Evolutionary conservation across 495 filamentous ascomycete species (phyloP).

Genomic region (Hypoxylon lienhwacheense): DNA sequence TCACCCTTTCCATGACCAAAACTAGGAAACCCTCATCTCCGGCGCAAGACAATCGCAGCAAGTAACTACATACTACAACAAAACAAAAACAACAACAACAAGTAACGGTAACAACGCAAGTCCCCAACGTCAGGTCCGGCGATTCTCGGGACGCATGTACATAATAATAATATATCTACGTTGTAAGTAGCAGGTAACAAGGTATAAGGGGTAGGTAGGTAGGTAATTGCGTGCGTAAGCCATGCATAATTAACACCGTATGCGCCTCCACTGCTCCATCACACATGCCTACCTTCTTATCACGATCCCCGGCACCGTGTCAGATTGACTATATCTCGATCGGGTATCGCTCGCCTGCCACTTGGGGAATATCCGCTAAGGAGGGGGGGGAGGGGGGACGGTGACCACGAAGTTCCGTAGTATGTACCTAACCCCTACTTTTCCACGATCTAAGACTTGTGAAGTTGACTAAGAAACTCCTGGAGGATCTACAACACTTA

Average conservation of each 20-base stretch:
- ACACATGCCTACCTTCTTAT: not conserved
- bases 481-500: constrained; percentile 21
- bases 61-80: not conserved
- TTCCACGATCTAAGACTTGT: constrained; percentile 1
- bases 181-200: too few relatives aligned
- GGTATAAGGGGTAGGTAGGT: too few relatives aligned
- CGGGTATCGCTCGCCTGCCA: constrained; percentile 4
- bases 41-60: constrained; percentile 12
- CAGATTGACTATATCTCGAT: constrained; percentile 6
- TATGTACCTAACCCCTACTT: too few relatives aligned
- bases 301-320: too few relatives aligned
- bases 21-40: too few relatives aligned
- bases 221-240: constrained; percentile 25
- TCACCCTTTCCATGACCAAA: not conserved
- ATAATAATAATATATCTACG: too few relatives aligned
- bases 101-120: too few relatives aligned
- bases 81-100: too few relatives aligned
- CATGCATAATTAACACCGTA: constrained; percentile 26
- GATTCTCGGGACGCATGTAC: constrained; percentile 19
- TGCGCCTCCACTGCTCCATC: not conserved
- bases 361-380: constrained; percentile 19
- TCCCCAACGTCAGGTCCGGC: constrained; percentile 37
- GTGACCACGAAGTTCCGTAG: too few relatives aligned
- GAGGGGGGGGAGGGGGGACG: too few relatives aligned
- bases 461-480: constrained; percentile 17